Evolutionary conservation across 805 yeast species (phyloP).

Genomic region (Suhomyces xylopsoci): DNA sequence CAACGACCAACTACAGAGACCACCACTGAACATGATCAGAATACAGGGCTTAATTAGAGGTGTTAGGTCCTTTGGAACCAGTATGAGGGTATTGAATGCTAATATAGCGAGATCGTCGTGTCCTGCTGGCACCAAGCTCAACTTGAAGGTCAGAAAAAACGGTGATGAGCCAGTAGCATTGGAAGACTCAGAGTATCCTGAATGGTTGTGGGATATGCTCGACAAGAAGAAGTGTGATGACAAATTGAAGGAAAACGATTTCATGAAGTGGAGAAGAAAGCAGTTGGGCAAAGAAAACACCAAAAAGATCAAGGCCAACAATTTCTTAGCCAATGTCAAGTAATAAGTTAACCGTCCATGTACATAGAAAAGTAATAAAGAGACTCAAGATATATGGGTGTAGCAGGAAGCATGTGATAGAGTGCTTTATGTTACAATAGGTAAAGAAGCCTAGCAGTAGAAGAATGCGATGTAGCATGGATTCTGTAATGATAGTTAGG

Average conservation of each 20-base stretch:
- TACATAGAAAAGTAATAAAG: not conserved
- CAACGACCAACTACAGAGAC: not conserved
- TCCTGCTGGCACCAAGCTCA: conserved; percentile 68
- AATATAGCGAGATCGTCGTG: conserved; percentile 44
- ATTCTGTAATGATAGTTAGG: too few species aligned
- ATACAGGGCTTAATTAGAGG: not conserved
- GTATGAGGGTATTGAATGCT: not conserved
- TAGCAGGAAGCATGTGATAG: too few species aligned
- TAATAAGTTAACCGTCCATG: not conserved
- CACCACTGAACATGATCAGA: not conserved
- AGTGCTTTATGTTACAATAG: not conserved
- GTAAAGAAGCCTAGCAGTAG: not conserved
- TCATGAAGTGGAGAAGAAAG: conserved; percentile 62
- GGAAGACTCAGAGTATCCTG: conserved; percentile 87
- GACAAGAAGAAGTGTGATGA: conserved; percentile 62
- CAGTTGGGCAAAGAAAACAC: conserved; percentile 67
- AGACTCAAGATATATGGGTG: not conserved
- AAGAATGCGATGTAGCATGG: not conserved
- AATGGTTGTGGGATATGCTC: conserved; percentile 87
- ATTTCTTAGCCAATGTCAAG: conserved; percentile 64
- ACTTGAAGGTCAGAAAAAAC: conserved; percentile 68
- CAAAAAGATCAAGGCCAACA: conserved; percentile 67
- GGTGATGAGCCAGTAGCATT: conserved; percentile 89
- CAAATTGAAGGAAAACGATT: conserved; percentile 56
- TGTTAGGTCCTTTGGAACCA: not conserved